Evolutionary conservation across 345 rosid species (phyloP), one percentile per base, ranked within the genome.

Genomic region (Eucalyptus victrix): DNA sequence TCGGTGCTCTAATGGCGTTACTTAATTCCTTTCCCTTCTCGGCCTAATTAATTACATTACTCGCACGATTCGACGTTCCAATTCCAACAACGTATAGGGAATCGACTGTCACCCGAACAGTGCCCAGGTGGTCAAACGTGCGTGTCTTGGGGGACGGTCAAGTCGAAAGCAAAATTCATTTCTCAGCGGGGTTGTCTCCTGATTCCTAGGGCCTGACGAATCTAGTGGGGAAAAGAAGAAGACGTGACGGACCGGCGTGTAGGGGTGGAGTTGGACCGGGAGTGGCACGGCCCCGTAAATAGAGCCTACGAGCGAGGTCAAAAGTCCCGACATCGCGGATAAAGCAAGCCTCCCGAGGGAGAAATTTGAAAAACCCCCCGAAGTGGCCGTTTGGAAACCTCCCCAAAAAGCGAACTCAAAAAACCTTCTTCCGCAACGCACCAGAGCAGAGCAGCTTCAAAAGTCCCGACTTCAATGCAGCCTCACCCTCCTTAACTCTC

Each of bases 311-410:
- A 19, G 18, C 49, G 80, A 65, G 81, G 89, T 92, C 17, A 56
- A 89, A 88, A 87, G 80, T 1, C n/a, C 62, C 34, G 47, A 72
- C 7, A 58, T 13, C 30, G 51, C 18, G 87, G 91, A 90, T 90
- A 92, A 93, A 94, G 95, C 89, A 72, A 91, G 89, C 62, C 90
- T 56, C 62, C 90, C 50, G 51, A 40, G 16, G 54, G 24, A 72
- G 53, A 91, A 93, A 89, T 95, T 96, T 95, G 93, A 96, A 96
- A 93, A 72, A 21, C 28, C 83, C 83, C 91, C 26, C 2, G 58
- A 89, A 91, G 95, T 94, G 96, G 95, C 97, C 97, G 98, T 97
- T 97, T 90, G 92, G 92, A 88, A 86, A 86, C 4, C 91, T 91
- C 80, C 88, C 87, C 26, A n/a, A 76, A 76, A 76, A 76, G 85